These are phyloP conservation scores for Hippophae gyantsensis DNA, from an alignment of 306 rosid genomes.

Conservation along the genomic window DNA sequence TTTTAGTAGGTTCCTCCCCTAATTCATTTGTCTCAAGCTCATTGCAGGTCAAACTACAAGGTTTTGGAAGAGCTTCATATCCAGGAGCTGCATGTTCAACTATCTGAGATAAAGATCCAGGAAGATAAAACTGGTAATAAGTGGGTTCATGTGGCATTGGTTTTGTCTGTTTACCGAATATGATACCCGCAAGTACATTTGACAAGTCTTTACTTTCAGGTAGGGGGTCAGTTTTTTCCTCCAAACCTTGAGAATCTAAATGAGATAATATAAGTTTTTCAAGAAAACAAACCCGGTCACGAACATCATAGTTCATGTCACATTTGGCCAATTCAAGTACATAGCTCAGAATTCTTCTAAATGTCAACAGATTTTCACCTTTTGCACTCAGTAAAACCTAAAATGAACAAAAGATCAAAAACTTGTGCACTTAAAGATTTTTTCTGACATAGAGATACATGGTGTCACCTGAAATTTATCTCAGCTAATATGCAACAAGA, in stretches of 20 bases:
- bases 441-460: no score
- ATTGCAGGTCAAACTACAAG: constrained; percentile 47
- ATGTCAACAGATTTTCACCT: constrained; percentile 43
- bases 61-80: constrained; percentile 95
- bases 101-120: constrained; percentile 90
- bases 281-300: constrained; percentile 73
- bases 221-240: constrained; percentile 26
- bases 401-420: constrained; percentile 21
- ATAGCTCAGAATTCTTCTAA: constrained; percentile 48
- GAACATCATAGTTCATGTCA: constrained; percentile 71
- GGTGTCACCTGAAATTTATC: no score
- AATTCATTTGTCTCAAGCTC: constrained; percentile 21
- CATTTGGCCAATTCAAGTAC: constrained; percentile 70
- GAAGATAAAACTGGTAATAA: constrained; percentile 74
- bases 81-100: constrained; percentile 99
- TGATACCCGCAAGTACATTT: constrained; percentile 42
- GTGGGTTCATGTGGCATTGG: constrained; percentile 42
- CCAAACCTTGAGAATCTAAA: constrained; percentile 37
- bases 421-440: constrained; percentile 3
- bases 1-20: constrained; percentile 27
- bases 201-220: constrained; percentile 35
- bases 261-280: constrained; percentile 44
- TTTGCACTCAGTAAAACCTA: constrained; percentile 53
- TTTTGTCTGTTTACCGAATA: constrained; percentile 47
- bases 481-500: no score